phyloP scores from a whole-genome alignment of 2,329 filamentous ascomycete genomes.

The Didymella segeticola region DNA sequence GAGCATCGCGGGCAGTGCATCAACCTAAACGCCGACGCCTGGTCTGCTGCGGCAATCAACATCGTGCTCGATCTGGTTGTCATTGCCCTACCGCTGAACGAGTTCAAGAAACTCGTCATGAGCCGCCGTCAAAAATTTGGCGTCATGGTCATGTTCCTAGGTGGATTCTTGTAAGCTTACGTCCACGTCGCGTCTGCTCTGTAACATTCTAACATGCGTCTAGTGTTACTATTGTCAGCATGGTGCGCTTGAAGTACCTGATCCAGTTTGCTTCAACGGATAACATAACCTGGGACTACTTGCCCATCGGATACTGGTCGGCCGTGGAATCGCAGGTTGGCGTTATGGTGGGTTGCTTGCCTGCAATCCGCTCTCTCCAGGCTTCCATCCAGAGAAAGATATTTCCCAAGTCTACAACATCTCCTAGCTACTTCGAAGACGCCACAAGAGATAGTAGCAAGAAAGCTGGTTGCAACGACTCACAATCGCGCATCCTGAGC shows the following conservation, averaged over 20 bases:
- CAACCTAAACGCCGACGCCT: conserved; percentile 41
- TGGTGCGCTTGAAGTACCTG: conserved; percentile 50
- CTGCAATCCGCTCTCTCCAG: conserved; percentile 46
- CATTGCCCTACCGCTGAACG: conserved; percentile 40
- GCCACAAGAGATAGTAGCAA: background rate
- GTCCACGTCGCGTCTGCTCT: too few species aligned
- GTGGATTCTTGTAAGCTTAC: conserved; percentile 44
- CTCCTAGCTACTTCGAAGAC: background rate
- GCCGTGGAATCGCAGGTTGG: conserved; percentile 50
- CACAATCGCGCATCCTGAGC: background rate
- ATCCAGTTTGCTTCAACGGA: conserved; percentile 50
- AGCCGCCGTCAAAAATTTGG: conserved; percentile 44
- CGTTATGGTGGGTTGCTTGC: conserved; percentile 53
- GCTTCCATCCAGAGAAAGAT: too few species aligned
- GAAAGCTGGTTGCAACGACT: background rate
- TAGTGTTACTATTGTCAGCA: conserved; percentile 52
- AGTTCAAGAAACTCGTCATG: conserved; percentile 39
- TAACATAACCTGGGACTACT: conserved; percentile 42
- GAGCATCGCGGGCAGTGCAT: conserved; percentile 40
- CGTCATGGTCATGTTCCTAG: conserved; percentile 46
- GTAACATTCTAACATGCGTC: conserved; percentile 28
- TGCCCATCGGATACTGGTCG: conserved; percentile 41
- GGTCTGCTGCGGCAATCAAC: conserved; percentile 38
- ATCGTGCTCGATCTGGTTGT: conserved; percentile 37
- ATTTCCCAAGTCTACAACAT: background rate